These are phyloP conservation scores for Yamadazyma sp. DNA, from an alignment of 1,139 yeast species.

Conservation along the genomic window DNA sequence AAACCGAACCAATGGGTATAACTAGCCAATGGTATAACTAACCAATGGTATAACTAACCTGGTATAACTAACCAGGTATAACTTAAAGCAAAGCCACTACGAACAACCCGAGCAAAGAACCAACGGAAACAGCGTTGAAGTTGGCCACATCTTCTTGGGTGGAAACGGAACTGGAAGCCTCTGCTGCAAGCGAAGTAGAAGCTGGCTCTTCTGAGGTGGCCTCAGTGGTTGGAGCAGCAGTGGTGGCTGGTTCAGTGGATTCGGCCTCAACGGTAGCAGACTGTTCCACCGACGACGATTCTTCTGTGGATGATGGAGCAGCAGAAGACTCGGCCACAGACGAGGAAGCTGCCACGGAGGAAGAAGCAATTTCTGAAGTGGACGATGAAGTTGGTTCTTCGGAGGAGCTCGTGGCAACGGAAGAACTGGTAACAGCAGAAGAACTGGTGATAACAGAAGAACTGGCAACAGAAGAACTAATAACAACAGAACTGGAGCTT, in stretches of 20 bases:
- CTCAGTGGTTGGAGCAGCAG: slow-evolving; percentile 8
- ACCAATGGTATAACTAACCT: too few species aligned
- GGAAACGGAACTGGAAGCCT: slow-evolving; percentile 15
- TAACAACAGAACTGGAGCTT: slow-evolving; percentile 17
- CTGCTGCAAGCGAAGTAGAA: slow-evolving; percentile 15
- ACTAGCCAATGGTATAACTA: too few species aligned
- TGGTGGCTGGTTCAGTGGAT: slow-evolving; percentile 9
- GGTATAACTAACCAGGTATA: slow-evolving; percentile 1
- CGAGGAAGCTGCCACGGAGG: not conserved
- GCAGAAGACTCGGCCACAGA: slow-evolving; percentile 24
- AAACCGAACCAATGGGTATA: too few species aligned
- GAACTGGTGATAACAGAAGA: not conserved
- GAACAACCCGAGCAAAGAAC: slow-evolving; percentile 46
- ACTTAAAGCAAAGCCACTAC: slow-evolving; percentile 48
- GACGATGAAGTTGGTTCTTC: slow-evolving; percentile 5
- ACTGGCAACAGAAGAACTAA: not conserved
- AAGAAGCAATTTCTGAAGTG: slow-evolving; percentile 2
- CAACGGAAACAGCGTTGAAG: slow-evolving; percentile 41
- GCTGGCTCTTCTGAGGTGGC: slow-evolving; percentile 11
- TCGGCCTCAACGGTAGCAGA: slow-evolving; percentile 14
- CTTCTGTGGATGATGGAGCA: slow-evolving; percentile 15
- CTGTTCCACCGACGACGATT: slow-evolving; percentile 18
- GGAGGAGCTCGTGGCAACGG: slow-evolving; percentile 1
- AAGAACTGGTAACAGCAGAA: not conserved
- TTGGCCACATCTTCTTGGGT: slow-evolving; percentile 20